Evolutionary conservation across 2,329 filamentous ascomycete species (phyloP).

Genomic region (Alternaria infectoria): DNA sequence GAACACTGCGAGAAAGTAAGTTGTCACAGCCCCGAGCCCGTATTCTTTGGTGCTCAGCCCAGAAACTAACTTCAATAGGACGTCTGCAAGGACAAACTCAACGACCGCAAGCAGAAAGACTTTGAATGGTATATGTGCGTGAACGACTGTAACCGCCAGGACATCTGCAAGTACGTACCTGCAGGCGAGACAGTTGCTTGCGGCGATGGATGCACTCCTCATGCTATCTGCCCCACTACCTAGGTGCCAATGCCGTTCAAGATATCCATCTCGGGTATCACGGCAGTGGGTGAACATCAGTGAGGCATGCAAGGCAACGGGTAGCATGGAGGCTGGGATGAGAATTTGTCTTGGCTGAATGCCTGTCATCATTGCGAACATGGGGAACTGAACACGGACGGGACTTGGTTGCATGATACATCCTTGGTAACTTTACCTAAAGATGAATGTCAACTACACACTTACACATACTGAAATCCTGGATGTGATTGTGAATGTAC

Average conservation of each 20-base stretch:
- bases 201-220: not conserved
- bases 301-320: not conserved
- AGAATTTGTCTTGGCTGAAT: not conserved
- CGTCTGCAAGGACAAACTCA: not conserved
- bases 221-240: no score
- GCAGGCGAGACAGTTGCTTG: not conserved
- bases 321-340: not conserved
- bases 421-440: not conserved
- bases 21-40: not conserved
- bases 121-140: not conserved
- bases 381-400: not conserved
- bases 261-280: not conserved
- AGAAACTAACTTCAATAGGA: not conserved
- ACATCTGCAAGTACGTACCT: not conserved
- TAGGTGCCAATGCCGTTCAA: no score
- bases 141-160: accelerated
- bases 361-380: not conserved
- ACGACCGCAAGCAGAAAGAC: not conserved
- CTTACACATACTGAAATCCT: not conserved
- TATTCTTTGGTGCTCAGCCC: not conserved
- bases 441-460: not conserved
- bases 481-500: not conserved
- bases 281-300: not conserved
- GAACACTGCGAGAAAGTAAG: not conserved
- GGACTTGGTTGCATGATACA: not conserved